Percentiles rank a stretch among this genome's conserved stretches.
Evolutionary conservation across 2,329 filamentous ascomycete species (phyloP).

Genomic region (Aspergillus sergii): DNA sequence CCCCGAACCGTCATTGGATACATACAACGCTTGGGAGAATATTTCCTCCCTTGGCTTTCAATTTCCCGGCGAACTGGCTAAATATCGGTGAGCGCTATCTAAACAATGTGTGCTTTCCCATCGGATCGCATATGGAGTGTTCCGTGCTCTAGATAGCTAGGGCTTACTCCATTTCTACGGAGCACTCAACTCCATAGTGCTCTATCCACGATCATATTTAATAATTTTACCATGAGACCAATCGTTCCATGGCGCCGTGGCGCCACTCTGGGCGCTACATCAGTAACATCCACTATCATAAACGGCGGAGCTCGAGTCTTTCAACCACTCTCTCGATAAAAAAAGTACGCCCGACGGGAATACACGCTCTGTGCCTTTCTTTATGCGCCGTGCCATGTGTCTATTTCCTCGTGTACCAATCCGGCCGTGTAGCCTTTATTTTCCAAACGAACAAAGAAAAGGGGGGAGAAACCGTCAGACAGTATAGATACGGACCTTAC

Average conservation of each 20-base stretch:
- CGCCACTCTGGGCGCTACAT: background rate
- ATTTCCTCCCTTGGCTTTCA: background rate
- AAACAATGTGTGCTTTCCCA: background rate
- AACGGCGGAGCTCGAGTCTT: background rate
- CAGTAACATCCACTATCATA: background rate
- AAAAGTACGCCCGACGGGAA: background rate
- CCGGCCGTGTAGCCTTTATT: background rate
- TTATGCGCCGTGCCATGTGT: background rate
- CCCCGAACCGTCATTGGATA: background rate
- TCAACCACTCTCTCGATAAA: background rate
- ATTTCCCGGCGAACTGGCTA: background rate
- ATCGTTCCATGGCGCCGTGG: background rate
- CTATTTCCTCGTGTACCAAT: background rate
- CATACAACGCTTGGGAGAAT: background rate
- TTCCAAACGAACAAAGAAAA: background rate
- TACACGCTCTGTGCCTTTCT: background rate
- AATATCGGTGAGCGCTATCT: background rate
- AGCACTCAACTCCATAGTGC: background rate
- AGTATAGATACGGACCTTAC: background rate
- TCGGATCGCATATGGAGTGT: background rate
- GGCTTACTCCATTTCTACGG: conserved; percentile 1
- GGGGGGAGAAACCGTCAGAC: background rate
- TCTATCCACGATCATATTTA: background rate
- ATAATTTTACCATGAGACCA: background rate
- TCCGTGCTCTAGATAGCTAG: background rate